Evolutionary conservation across 2,329 filamentous ascomycete species (phyloP), one percentile per base, ranked within the genome.

Genomic region (Mycocentrospora acerina): DNA sequence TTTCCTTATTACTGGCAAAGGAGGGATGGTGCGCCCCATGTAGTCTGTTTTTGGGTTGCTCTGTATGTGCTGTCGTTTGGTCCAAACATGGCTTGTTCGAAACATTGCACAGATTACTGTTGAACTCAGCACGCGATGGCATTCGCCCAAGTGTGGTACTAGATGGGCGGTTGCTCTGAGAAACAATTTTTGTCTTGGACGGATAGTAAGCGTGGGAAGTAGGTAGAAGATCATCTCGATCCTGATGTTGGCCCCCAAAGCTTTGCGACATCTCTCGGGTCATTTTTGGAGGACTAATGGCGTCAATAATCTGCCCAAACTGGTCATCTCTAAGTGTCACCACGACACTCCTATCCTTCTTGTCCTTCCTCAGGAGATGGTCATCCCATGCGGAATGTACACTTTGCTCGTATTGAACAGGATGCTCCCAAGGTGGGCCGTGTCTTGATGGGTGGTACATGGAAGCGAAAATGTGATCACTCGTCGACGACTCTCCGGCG

Each of bases 181-280:
- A 45, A 16, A 39, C 18, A 17, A 32, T 29, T 6, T 36, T 44
- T 36, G 52, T 52, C 18, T 51, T 58, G 4, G 51, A 44, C 2
- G 48, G 48, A 32, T 30, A 38, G 38, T 40, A 48, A 38, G 31
- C 30, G 17, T 47, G 40, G 22, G 25, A 25, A 16, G 29, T 45
- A 22, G 36, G 31, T 24, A 26, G 46, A 10, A 29, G 42, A 22
- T 17, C 22, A 18, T 24, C 28, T n/a, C 36, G 36, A 9, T 32
- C 35, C 16, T 39, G 26, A 18, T 27, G 37, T 9, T 42, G 42
- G 11, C 13, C 17, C 15, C 16, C 19, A 3, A 37, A 31, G 8
- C 33, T 36, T 6, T 31, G 29, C 7, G 29, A 17, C 24, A 35
- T 15, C 22, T 44, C 33, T 19, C 79, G 88, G 34, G 88, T 87